Conservation (phyloP, 805 yeast species). For the Saturnispora besseyi region DNA sequence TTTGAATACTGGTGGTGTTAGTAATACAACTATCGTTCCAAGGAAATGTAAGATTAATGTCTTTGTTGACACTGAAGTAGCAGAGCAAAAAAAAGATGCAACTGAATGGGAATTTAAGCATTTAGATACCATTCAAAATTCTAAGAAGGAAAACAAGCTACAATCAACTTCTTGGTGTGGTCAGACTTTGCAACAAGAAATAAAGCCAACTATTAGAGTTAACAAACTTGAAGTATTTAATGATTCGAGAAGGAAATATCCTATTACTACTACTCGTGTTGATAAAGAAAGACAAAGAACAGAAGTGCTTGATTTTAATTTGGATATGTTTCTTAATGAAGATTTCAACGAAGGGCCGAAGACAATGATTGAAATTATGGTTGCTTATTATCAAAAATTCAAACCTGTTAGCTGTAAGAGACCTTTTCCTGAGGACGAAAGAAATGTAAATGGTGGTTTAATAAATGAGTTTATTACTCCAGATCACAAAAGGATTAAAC, state of each 20-base stretch:
- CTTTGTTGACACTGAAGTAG: conserved; percentile 13
- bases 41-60: conserved; percentile 16
- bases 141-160: conserved; percentile 57
- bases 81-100: neutral
- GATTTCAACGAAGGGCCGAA: conserved; percentile 36
- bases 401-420: conserved; percentile 3
- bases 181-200: conserved; percentile 41
- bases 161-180: conserved; percentile 57
- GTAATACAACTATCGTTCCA: conserved; percentile 12
- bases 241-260: conserved; percentile 28
- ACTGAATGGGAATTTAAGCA: conserved; percentile 23
- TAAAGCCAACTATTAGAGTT: neutral
- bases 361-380: conserved; percentile 44
- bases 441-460: neutral
- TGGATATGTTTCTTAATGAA: conserved; percentile 44
- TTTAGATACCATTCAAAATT: conserved; percentile 38
- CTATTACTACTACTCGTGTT: conserved; percentile 42
- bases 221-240: conserved; percentile 29
- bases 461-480: conserved; percentile 1
- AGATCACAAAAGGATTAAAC: conserved; percentile 3
- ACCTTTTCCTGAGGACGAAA: neutral
- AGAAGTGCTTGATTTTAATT: conserved; percentile 52
- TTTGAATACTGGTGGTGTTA: conserved; percentile 2
- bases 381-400: conserved; percentile 19
- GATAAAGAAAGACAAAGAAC: conserved; percentile 46